Evolutionary conservation across 495 filamentous ascomycete genomes (phyloP), one percentile per base, ranked within the genome.

Genomic region (Penicillium pulvis): DNA sequence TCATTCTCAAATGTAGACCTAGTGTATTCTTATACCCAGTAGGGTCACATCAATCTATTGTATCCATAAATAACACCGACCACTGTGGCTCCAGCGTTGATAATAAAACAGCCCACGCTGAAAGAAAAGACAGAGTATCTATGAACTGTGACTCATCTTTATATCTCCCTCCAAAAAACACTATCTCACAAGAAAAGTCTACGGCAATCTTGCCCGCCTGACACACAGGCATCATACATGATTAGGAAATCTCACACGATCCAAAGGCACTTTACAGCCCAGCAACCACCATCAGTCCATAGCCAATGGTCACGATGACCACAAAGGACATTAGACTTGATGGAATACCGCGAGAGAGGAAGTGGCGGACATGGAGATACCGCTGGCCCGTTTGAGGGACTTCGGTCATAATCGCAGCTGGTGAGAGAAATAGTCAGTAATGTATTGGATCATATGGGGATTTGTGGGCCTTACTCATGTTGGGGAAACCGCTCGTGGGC

Each of bases 341-440:
- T 4, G 95, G 93, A 55, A 98, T 85, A 62, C 94, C 94, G 24
- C 92, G 77, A 24, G 87, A 91, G 57, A 99, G 87, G 75, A 99
- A 99, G 69, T 99, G 94, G 63, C 89, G 90, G 28, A 98, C 94
- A 53, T 87, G 78, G 53, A 99, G 81, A 71, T 99, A 99, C 23
- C 94, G 80, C 71, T 96, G 90, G 8, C 94, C 94, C 0, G 90
- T 92, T 55, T 92, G 87, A 0, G 89, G 80, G 60, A 98, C 92
- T 77, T 99, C 94, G 80, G 96, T 97, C 95, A 99, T 98, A 68
- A 99, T 98, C 12, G 94, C 94, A 56, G 94, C 93, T 96, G 59
- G 46, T 31, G 46, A 31, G 26, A 39, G 45, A 23, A 54, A 19
- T 28, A 28, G 60, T 76, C 64, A 75, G 69, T 39, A 61, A 30